Base-by-base conservation (phyloP, 2,329 filamentous ascomycete species). In the Atkinsonella hypoxylon region DNA sequence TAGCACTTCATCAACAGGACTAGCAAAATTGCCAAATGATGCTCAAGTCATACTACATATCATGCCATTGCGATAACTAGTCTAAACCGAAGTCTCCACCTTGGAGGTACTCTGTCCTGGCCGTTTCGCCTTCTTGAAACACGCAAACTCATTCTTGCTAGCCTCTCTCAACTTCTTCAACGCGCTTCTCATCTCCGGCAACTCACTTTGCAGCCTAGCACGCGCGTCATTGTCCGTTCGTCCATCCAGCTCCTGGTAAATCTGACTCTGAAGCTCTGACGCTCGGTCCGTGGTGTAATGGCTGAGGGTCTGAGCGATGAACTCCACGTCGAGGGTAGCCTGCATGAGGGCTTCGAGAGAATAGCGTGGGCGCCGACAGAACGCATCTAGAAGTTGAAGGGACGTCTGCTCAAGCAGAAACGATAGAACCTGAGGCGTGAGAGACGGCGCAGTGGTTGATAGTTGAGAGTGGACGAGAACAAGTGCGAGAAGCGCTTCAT, bases 241-340 rank as follows among this genome's bases (percentile, higher is more conserved):
- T 53, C 81, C 78, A 64, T 98, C 93, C 15, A 98, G 73, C 63
- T 93, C 89, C 56, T 93, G 81, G 67, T 97, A 98, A 45, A 98
- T 91, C 64, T 90, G 82, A 58, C 85, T 85, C 70, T 97, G 93
- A 13, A 87, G 76, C 63, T 90, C 82, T 8, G 82, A 82, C 3
- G 89, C 88, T 47, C 81, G 78, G 51, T 95, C 86, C 0, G 88
- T 93, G 0, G 88, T 93, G 67, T 94, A 98, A 58, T 90, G 84
- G 54, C 81, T 87, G 34, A 98, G 77, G 5, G 91, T 96, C 71
- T 98, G 93, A 1, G 90, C 88, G 51, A 97, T 83, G 63, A 98
- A 97, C 67, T 98, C 93, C 1, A 96, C 90, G 62, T 98, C 93
- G 1, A 98, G 79, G 0, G 93, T 98, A 1, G 94, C 94, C 69